Evolutionary conservation across 1,284 basidiomycete genomes (phyloP), one percentile per base, ranked within the genome.

Genomic region (Heterobasidion parviporum): DNA sequence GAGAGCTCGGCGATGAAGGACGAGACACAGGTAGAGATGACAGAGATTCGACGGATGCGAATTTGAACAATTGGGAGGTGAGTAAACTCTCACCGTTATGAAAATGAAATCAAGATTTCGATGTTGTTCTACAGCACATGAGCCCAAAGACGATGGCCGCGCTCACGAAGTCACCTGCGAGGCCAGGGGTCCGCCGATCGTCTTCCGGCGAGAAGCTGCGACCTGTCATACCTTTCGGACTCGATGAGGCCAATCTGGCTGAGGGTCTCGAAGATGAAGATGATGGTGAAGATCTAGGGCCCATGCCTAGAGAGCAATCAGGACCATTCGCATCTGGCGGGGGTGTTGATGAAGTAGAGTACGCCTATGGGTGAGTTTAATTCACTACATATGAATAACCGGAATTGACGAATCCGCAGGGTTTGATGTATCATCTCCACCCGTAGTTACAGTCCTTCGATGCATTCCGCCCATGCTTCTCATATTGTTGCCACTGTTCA

Each of bases 31-130:
- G 74, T 56, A 74, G 78, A 59, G 83, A 85, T 60, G 83, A 85
- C 56, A 73, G 76, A 47, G 81, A 84, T 54, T 74, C 77, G 43
- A 77, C 82, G 16, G 85, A 92, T 65, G 87, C 89, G 70, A 89
- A 93, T 63, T 71, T 88, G 62, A 96, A 94, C 64, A 92, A 94
- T 60, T 96, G 93, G 93, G 93, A 94, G 87, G 92, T 93, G 61
- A 69, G 87, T 65, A 36, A 54, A 16, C 41, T 48, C 32, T 15
- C 18, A 35, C 8, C 20, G 57, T 46, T 53, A 34, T 32, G n/a
- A 41, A 20, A 47, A 32, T 53, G 36, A 53, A 26, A 47, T 20
- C 35, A 50, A 61, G 45, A 60, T 32, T 41, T 6, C 52, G 46
- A 34, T 50, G 54, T 45, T 57, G 50, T 9, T 32, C 10, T 33